Evolutionary conservation across 2,329 filamentous ascomycete genomes (phyloP).

Genomic region (Podosphaera aphanis): DNA sequence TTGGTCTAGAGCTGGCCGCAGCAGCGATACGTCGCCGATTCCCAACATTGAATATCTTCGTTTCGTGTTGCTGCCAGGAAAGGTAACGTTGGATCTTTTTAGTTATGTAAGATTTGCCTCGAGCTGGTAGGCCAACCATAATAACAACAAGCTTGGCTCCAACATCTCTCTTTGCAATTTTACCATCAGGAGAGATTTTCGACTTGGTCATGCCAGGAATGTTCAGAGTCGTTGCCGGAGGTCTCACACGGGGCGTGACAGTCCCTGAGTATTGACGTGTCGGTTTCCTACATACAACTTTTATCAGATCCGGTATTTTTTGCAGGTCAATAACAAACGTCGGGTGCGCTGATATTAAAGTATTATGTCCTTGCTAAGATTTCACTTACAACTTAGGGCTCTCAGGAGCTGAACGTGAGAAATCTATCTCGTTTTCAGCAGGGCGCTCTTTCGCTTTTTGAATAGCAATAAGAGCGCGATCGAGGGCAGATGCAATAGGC

Average conservation of each 20-base stretch:
- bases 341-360: neutral
- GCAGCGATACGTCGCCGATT: slow-evolving; percentile 67
- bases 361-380: neutral
- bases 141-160: slow-evolving; percentile 92
- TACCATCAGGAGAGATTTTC: slow-evolving; percentile 81
- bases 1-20: slow-evolving; percentile 20
- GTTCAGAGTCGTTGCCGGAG: slow-evolving; percentile 82
- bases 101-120: slow-evolving; percentile 96
- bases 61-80: slow-evolving; percentile 93
- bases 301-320: slow-evolving; percentile 2
- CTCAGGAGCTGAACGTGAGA: slow-evolving; percentile 12
- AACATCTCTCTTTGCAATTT: slow-evolving; percentile 81
- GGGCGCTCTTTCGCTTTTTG: too few relatives aligned
- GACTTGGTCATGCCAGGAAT: slow-evolving; percentile 93
- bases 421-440: neutral
- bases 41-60: slow-evolving; percentile 90
- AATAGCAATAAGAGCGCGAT: too few relatives aligned
- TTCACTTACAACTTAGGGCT: slow-evolving; percentile 15
- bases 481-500: too few relatives aligned
- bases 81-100: slow-evolving; percentile 92
- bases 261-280: slow-evolving; percentile 50
- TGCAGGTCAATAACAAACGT: neutral
- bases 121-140: slow-evolving; percentile 88
- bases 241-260: slow-evolving; percentile 53
- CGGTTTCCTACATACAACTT: slow-evolving; percentile 31